Conservation (phyloP, 2,329 filamentous ascomycete genomes). For the Sclerotinia nivalis region DNA sequence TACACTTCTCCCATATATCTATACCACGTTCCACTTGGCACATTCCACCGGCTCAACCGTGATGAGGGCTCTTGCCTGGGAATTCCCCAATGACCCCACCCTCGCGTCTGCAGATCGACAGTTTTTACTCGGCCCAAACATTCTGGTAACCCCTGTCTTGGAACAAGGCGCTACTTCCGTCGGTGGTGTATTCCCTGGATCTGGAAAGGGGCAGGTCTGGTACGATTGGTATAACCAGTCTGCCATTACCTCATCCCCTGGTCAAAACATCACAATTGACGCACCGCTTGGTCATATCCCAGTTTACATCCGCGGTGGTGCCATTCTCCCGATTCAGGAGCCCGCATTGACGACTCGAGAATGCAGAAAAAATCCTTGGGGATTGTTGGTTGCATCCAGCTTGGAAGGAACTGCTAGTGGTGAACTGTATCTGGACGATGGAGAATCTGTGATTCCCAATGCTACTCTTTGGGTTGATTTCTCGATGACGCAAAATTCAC, state of each 20-base stretch:
- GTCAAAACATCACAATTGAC: slow-evolving; percentile 59
- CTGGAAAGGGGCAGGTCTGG: slow-evolving; percentile 61
- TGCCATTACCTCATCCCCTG: slow-evolving; percentile 51
- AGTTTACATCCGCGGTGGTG: slow-evolving; percentile 68
- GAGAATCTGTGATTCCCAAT: slow-evolving; percentile 62
- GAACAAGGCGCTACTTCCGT: slow-evolving; percentile 62
- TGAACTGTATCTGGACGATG: slow-evolving; percentile 71
- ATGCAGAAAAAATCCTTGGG: slow-evolving; percentile 65
- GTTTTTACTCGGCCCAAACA: slow-evolving; percentile 66
- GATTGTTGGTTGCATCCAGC: slow-evolving; percentile 63
- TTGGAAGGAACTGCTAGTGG: slow-evolving; percentile 57
- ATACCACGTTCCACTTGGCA: slow-evolving; percentile 69
- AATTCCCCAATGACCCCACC: slow-evolving; percentile 70
- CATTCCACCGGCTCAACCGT: slow-evolving; percentile 67
- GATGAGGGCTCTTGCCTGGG: slow-evolving; percentile 73
- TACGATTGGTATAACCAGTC: slow-evolving; percentile 79
- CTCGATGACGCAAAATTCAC: slow-evolving; percentile 44
- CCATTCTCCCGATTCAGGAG: slow-evolving; percentile 67
- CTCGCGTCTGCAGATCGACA: slow-evolving; percentile 68
- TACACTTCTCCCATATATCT: slow-evolving; percentile 70
- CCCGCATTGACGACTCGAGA: slow-evolving; percentile 66
- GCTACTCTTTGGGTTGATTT: slow-evolving; percentile 58
- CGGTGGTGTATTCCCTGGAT: slow-evolving; percentile 66
- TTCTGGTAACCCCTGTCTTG: slow-evolving; percentile 69
- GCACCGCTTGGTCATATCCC: slow-evolving; percentile 70